Base-by-base conservation (phyloP, 139 green algal species). In the Chara braunii region DNA sequence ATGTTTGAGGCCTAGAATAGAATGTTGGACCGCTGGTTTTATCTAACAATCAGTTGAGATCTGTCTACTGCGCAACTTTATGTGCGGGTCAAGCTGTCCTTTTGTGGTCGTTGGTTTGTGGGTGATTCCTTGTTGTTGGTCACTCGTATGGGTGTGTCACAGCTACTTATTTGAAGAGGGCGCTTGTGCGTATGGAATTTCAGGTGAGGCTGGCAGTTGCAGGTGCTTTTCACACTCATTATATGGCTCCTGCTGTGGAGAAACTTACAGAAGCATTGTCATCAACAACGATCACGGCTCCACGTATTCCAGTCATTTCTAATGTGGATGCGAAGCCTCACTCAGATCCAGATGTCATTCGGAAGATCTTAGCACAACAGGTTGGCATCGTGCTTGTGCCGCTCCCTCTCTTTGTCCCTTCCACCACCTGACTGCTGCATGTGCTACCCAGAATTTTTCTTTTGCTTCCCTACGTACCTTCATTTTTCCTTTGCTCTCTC, bases 281-380 rank as follows among this genome's bases (percentile, higher is more conserved):
- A 2, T 59, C 51, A 40, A 94, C 89, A 0, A 57, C 65, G 12
- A 85, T 97, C 33, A 32, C 60, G 7, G 75, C 72, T 23, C 94
- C 93, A 9, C 83, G 87, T 56, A 97, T 98, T 63, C 91, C 93
- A 5, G 89, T 99, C 8, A 83, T 98, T 48, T 95, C 86, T 63
- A 99, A 99, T 78, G 94, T 99, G 12, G 93, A 99, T 71, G 88
- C 83, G 12, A 51, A 85, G 80, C 87, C 92, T 1, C 94, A 99
- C 86, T 86, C 81, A 1, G 91, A 97, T 85, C 91, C 94, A 7
- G 86, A 84, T 0, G 68, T 37, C 6, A 98, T 98, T 83, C 90
- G 88, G 57, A 64, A 72, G 7, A 95, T 96, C 69, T 82, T 99
- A 34, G 84, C 86, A 0, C 79, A 82, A 64, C 92, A 97, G 86